Conservation (phyloP, 176 grass and related monocot genomes). For the Chrysopogon serrulatus region DNA sequence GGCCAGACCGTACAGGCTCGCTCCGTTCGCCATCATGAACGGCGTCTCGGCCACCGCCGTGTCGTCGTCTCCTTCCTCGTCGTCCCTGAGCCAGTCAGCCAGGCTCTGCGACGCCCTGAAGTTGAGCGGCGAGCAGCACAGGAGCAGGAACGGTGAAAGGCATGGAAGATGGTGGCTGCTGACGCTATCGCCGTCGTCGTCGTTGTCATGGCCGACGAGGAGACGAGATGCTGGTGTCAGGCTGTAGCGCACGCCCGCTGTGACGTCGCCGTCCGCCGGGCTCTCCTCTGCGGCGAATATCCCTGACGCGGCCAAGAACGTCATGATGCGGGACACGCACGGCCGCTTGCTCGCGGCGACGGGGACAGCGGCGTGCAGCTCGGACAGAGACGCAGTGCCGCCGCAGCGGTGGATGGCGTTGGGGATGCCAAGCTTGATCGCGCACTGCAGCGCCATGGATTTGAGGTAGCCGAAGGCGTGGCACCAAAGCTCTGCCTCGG, state of each 20-base stretch:
- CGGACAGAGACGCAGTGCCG: neutral
- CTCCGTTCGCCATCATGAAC: slow-evolving; percentile 3
- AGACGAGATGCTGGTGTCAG: slow-evolving; percentile 30
- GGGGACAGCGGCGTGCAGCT: slow-evolving; percentile 4
- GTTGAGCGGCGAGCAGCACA: neutral
- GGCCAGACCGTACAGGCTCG: neutral
- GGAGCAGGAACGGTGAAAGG: neutral
- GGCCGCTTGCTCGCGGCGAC: neutral
- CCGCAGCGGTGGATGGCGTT: slow-evolving; percentile 27
- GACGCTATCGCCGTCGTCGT: neutral
- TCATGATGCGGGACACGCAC: slow-evolving; percentile 36
- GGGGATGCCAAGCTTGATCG: slow-evolving; percentile 37
- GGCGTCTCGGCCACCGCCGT: neutral
- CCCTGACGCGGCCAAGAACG: neutral
- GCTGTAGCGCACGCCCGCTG: neutral
- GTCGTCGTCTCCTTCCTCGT: accelerated
- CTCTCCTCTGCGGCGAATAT: neutral
- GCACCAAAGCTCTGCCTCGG: slow-evolving; percentile 24
- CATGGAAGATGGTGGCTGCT: neutral
- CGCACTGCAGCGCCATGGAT: slow-evolving; percentile 33
- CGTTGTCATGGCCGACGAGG: neutral
- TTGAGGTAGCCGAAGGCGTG: neutral
- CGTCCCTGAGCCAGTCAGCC: slow-evolving; percentile 16
- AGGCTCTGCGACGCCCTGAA: neutral
- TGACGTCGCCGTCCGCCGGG: neutral